These are phyloP conservation scores for Silene noctiflora DNA, from an alignment of 179 eudicot genomes.

Conservation along the genomic window DNA sequence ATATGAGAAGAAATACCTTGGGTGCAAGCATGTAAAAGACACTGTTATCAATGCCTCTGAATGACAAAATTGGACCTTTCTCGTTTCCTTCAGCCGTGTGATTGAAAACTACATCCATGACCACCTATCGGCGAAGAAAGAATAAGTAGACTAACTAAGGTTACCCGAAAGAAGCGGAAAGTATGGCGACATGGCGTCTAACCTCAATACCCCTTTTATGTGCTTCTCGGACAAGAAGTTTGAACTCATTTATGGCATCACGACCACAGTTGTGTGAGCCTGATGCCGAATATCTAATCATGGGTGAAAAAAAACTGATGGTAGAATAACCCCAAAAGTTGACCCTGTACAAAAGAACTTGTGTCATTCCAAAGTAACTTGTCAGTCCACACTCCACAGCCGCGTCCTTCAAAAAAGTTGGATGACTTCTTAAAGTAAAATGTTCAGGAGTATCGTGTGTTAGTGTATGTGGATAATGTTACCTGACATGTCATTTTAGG, in stretches of 20 bases:
- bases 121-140: slow-evolving; percentile 49
- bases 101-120: slow-evolving; percentile 98
- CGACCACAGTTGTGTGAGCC: slow-evolving; percentile 69
- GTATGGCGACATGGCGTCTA: slow-evolving; percentile 26
- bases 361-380: slow-evolving; percentile 13
- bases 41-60: slow-evolving; percentile 92
- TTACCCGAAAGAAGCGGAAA: slow-evolving; percentile 7
- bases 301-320: slow-evolving; percentile 81
- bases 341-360: slow-evolving; percentile 50
- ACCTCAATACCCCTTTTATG: slow-evolving; percentile 98
- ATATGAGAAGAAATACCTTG: slow-evolving; percentile 46
- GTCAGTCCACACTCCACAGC: slow-evolving; percentile 16
- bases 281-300: slow-evolving; percentile 82
- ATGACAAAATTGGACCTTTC: slow-evolving; percentile 81
- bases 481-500: background rate
- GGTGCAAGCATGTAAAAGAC: slow-evolving; percentile 96
- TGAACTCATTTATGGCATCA: slow-evolving; percentile 85
- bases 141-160: slow-evolving; percentile 22
- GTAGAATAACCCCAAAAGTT: slow-evolving; percentile 99
- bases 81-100: slow-evolving; percentile 99
- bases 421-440: background rate
- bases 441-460: slow-evolving; percentile 1
- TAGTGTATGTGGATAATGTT: background rate
- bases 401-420: background rate
- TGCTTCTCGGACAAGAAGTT: slow-evolving; percentile 86